These are phyloP conservation scores for Apiotrichum porosum DNA, from an alignment of 1,284 basidiomycete genomes.

Conservation along the genomic window DNA sequence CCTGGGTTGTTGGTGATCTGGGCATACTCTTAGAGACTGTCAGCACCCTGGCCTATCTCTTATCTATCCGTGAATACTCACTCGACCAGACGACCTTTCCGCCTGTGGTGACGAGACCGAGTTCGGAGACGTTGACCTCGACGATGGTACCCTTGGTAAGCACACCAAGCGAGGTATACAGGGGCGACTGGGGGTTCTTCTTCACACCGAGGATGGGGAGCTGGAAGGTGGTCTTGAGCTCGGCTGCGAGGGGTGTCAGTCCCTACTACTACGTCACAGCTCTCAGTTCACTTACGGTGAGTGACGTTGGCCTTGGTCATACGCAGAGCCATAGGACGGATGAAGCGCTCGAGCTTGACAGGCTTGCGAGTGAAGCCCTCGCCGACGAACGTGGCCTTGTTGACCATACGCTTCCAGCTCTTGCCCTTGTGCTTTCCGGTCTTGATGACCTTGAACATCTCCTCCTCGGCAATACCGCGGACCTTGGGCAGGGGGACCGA, in stretches of 20 bases:
- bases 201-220: slow-evolving; percentile 97
- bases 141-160: slow-evolving; percentile 98
- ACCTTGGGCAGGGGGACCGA: slow-evolving; percentile 96
- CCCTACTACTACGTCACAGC: neutral
- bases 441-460: slow-evolving; percentile 99
- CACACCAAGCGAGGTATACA: slow-evolving; percentile 86
- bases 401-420: slow-evolving; percentile 99
- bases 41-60: slow-evolving; percentile 42
- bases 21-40: slow-evolving; percentile 80
- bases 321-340: slow-evolving; percentile 92
- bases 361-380: slow-evolving; percentile 98
- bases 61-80: no score
- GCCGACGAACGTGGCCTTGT: slow-evolving; percentile 97
- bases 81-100: slow-evolving; percentile 76
- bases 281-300: slow-evolving; percentile 67
- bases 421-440: slow-evolving; percentile 97
- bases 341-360: slow-evolving; percentile 98
- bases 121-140: slow-evolving; percentile 95
- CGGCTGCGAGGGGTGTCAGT: slow-evolving; percentile 57
- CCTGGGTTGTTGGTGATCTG: slow-evolving; percentile 97
- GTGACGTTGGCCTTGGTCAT: slow-evolving; percentile 99
- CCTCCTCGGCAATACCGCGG: slow-evolving; percentile 96
- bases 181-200: slow-evolving; percentile 98
- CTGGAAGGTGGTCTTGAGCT: slow-evolving; percentile 98
- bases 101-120: slow-evolving; percentile 98